Evolutionary conservation across 2,329 filamentous ascomycete genomes (phyloP), one percentile per base, ranked within the genome.

Genomic region (Beauveria varroae): DNA sequence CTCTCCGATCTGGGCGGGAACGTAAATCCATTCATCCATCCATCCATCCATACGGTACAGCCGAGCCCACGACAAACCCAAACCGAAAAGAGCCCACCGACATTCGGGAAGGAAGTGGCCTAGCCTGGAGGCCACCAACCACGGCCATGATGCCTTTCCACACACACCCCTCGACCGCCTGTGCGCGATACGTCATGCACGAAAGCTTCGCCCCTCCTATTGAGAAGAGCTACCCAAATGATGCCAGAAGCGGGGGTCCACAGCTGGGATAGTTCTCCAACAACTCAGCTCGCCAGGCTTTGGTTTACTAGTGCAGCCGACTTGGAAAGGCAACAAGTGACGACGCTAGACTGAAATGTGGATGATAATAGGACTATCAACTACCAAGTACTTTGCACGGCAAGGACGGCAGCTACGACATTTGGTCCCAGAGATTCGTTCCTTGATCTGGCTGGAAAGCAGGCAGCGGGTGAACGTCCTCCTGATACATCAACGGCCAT

Each of bases 141-240:
- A 51, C 30, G 5, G 26, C 18, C 10, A 14, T 12, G n/a, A 37
- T 22, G 30, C 43, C 40, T 46, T 24, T n/a, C 37, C 37, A 22
- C 56, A 50, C 46, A 26, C 46, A 46, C 43, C 24, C 56, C 22
- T 58, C 46, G 40, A 26, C 26, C 46, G 9, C 40, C 24, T 30
- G 47, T 24, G 46, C 40, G 34, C 43, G 52, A 61, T 61, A 61
- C 59, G 59, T 61, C 59, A 61, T 61, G 52, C 34, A 51, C 24
- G 18, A 24, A 40, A 60, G 30, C 51, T 20, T 22, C 57, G 20
- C 57, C 8, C 49, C 26, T 18, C 12, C 47, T 8, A 20, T 30
- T 14, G 20, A 26, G 10, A 20, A 43, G 10, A 14, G 12, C 37
- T 28, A 20, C 34, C 30, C 10, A 34, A 10, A 34, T 34, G 30